Evolutionary conservation across 2,329 filamentous ascomycete genomes (phyloP), one percentile per base, ranked within the genome.

Genomic region (Exophiala aquamarina): DNA sequence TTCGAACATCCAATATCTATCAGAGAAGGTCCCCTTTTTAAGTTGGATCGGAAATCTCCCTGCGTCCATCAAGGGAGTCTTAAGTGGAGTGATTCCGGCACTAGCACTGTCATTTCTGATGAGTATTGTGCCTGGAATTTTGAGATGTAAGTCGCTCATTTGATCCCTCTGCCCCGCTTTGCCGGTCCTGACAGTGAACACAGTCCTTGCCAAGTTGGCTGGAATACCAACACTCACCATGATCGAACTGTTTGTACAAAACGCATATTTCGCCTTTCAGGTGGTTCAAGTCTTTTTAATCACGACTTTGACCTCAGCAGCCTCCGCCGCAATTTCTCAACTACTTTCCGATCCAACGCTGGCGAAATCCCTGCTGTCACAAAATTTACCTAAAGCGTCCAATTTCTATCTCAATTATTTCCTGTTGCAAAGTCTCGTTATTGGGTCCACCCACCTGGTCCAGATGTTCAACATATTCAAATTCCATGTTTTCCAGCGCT

Each of bases 341-440:
- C 83, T 94, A 39, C 71, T 82, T n/a, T 55, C 83, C 1, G 65
- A 89, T 35, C 89, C 90, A 0, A 68, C 76, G 5, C 73, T 73
- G 0, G 78, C 81, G 5, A 83, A 89, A 2, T 70, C 71, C 7
- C 72, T 93, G 3, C 75, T 95, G 9, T 84, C 89, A 0, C 63
- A 78, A 32, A 86, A 89, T 54, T 72, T 98, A 2, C 93, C 93
- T n/a, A 87, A 84, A 55, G 85, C 90, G 0, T 92, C 89, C 48
- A 97, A 95, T 67, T 94, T 96, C 63, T 98, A 96, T 67, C 85
- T 97, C 6, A 90, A 86, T 0, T 98, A 96, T 71, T 95, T 97
- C 59, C 79, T 97, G n/a, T 82, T 98, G 1, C 92, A 97, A 66
- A 93, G 92, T 23, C 65, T 97, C 35, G 85, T 46, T 3, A 43